Evolutionary conservation across 192 early-diverging fungal species (phyloP).

Genomic region (Umbelopsis sp.): DNA sequence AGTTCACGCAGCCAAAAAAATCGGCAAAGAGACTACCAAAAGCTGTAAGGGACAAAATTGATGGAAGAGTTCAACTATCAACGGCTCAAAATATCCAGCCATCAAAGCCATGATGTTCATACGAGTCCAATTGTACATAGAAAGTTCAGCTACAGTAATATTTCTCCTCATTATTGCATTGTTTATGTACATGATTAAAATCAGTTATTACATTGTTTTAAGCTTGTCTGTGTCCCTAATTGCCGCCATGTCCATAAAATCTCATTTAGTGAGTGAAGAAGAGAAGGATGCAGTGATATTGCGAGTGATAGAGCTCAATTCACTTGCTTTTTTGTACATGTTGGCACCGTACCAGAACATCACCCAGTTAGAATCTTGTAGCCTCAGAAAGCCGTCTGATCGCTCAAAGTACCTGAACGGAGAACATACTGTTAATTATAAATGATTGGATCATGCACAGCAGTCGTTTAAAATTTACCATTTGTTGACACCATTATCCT

Average conservation of each 20-base stretch:
- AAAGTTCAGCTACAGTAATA: not conserved
- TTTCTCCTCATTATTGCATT: too few species aligned
- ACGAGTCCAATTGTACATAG: not conserved
- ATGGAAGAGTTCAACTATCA: not conserved
- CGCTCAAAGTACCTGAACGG: conserved; percentile 84
- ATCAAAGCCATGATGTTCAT: not conserved
- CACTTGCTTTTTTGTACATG: conserved; percentile 28
- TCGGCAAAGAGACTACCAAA: not conserved
- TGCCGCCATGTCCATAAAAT: not conserved
- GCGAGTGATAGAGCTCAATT: conserved; percentile 26
- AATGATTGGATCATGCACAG: not conserved
- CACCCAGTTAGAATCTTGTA: conserved; percentile 76
- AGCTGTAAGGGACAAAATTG: not conserved
- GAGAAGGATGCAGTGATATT: conserved; percentile 37
- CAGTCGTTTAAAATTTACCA: conserved; percentile 58
- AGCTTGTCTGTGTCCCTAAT: too few species aligned
- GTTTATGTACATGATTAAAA: too few species aligned
- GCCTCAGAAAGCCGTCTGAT: conserved; percentile 71
- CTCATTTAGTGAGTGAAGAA: not conserved
- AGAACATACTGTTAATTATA: not conserved
- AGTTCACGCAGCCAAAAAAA: not conserved
- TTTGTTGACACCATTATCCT: conserved; percentile 88
- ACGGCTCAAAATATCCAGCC: not conserved
- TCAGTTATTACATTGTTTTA: too few species aligned
- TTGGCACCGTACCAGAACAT: conserved; percentile 84